Evolutionary conservation across 1,284 basidiomycete species (phyloP).

Genomic region (Trichosporon inkin): DNA sequence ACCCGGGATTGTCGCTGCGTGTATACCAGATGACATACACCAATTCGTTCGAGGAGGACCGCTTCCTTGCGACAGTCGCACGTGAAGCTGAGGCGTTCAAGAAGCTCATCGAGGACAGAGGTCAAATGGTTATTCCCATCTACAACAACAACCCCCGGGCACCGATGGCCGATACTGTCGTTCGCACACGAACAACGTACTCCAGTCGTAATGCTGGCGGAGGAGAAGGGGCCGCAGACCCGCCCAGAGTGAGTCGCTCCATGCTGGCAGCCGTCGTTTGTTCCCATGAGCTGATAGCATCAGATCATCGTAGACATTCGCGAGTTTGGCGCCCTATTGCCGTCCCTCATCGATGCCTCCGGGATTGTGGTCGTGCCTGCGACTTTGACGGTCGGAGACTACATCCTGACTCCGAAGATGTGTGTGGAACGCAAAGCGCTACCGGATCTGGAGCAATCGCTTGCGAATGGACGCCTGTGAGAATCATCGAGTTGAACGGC

Average conservation of each 20-base stretch:
- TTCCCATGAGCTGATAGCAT: not conserved
- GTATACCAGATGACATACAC: constrained; percentile 94
- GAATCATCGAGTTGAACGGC: constrained; percentile 46
- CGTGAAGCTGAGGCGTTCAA: constrained; percentile 95
- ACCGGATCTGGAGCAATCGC: constrained; percentile 83
- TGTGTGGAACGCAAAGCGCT: constrained; percentile 95
- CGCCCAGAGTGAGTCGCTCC: not conserved
- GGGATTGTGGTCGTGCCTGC: constrained; percentile 78
- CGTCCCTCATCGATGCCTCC: constrained; percentile 81
- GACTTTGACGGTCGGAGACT: constrained; percentile 92
- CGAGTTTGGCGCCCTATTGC: constrained; percentile 90
- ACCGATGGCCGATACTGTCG: constrained; percentile 55
- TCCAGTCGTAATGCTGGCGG: constrained; percentile 86
- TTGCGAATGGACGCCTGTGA: constrained; percentile 87
- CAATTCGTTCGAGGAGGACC: constrained; percentile 90
- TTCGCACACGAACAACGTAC: constrained; percentile 71
- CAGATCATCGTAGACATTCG: constrained; percentile 95
- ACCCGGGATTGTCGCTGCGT: constrained; percentile 74
- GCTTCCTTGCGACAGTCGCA: constrained; percentile 81
- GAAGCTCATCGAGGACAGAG: constrained; percentile 83
- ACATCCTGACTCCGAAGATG: constrained; percentile 90
- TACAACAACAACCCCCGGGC: constrained; percentile 69
- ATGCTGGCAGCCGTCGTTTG: not conserved
- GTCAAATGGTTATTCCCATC: constrained; percentile 86
- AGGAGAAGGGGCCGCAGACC: constrained; percentile 59